Base-by-base conservation (phyloP, 2,329 filamentous ascomycete species). In the Proliferodiscus dingleyae region DNA sequence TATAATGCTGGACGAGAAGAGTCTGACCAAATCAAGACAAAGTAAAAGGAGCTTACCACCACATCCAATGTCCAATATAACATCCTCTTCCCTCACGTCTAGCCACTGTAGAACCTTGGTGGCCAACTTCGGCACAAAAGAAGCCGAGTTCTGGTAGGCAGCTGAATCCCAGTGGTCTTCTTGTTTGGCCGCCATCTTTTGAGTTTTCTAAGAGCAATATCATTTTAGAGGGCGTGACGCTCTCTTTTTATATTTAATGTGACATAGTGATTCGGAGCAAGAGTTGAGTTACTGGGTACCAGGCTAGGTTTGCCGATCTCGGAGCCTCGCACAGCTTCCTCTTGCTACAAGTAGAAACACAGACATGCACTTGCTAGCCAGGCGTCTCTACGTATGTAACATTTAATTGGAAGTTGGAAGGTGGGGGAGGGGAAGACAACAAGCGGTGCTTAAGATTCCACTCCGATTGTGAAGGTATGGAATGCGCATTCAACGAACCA, bases 61-160 rank as follows among this genome's bases (percentile, higher is more conserved):
- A 54, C 81, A 85, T 11, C 81, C 81, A 43, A 85, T 64, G 52
- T 85, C 81, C 2, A 85, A 66, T 18, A 85, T 71, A 13, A 67
- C 61, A 58, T 85, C 80, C 51, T 77, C 72, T 22, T 72, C 68
- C 46, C 78, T 70, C 0, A 80, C 70, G 52, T 81, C 72, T 0
- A 85, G 68, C 72, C 78, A 83, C 37, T 69, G 61, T 9, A 81
- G 56, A 4, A 84, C 69, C 48, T 78, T 81, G 13, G 69, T 71
- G 1, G 80, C 74, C 8, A 84, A 66, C 57, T 80, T 77, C 3
- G 81, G 80, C 7, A 84, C 80, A 55, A 84, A 85, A 0, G 77
- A 74, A 6, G 80, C 81, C 2, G 79, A 74, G 47, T 74, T 67
- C 49, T 80, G 74, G 58, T 84, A 85, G 24, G 72, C 73, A 54